Conservation (phyloP, 2,329 filamentous ascomycete genomes). For the Thelonectria rubi region DNA sequence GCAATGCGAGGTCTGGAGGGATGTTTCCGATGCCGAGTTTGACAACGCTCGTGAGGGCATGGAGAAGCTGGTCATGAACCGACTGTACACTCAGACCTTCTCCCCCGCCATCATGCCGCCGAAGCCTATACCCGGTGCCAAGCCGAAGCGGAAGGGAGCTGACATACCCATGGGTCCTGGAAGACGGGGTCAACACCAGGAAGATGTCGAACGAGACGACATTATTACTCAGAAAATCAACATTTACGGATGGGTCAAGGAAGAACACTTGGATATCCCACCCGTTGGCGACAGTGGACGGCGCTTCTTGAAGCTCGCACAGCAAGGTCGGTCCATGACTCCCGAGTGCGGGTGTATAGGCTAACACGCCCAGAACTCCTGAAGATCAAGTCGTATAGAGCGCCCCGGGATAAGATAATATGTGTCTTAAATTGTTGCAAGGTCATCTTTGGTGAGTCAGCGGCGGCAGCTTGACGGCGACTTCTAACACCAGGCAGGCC, state of each 20-base stretch:
- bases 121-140: constrained; percentile 74
- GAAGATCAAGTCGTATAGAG: constrained; percentile 96
- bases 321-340: constrained; percentile 70
- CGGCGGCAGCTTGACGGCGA: neutral
- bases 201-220: constrained; percentile 96
- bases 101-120: constrained; percentile 90
- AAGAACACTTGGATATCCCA: constrained; percentile 93
- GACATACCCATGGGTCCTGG: constrained; percentile 80
- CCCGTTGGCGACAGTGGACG: constrained; percentile 84
- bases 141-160: constrained; percentile 73
- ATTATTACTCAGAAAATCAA: constrained; percentile 96
- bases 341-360: constrained; percentile 20
- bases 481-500: constrained; percentile 61
- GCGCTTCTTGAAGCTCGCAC: constrained; percentile 87
- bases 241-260: constrained; percentile 94
- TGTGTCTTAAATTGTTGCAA: constrained; percentile 99
- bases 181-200: constrained; percentile 93
- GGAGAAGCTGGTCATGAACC: constrained; percentile 99
- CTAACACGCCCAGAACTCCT: constrained; percentile 74
- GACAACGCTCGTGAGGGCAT: constrained; percentile 98
- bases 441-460: constrained; percentile 85
- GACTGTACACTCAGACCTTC: constrained; percentile 94
- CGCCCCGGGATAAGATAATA: constrained; percentile 98
- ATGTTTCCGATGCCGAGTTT: constrained; percentile 95
- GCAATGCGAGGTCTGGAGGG: constrained; percentile 94